A percentile compares a stretch with the other conserved stretches of the same genome.
Evolutionary conservation across 1,139 yeast species (phyloP).

Genomic region (Debaryomyces sp.): DNA sequence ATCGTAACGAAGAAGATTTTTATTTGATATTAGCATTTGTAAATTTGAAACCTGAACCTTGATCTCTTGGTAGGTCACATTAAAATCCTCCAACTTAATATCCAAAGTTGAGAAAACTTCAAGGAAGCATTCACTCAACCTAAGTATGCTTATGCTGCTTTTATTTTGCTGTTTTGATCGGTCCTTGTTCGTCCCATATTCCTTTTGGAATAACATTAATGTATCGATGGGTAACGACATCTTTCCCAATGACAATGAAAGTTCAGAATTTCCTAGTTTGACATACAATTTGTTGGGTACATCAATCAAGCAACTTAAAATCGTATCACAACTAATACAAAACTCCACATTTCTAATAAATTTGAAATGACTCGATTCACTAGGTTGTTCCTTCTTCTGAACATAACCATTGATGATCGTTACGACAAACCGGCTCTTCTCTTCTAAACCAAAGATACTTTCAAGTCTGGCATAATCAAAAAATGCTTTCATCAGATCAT

Average conservation of each 20-base stretch:
- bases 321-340: slow-evolving; percentile 26
- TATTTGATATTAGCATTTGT: slow-evolving; percentile 14
- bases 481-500: slow-evolving; percentile 20
- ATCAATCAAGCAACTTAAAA: slow-evolving; percentile 23
- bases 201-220: slow-evolving; percentile 6
- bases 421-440: slow-evolving; percentile 24
- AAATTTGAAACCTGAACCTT: slow-evolving; percentile 8
- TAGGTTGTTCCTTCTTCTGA: slow-evolving; percentile 20
- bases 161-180: not conserved
- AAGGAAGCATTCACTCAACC: not conserved
- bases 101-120: slow-evolving; percentile 17
- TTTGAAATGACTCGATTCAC: slow-evolving; percentile 16
- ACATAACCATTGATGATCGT: slow-evolving; percentile 35
- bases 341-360: slow-evolving; percentile 39
- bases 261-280: slow-evolving; percentile 21
- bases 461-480: slow-evolving; percentile 38
- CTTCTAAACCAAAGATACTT: slow-evolving; percentile 20
- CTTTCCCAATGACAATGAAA: slow-evolving; percentile 26
- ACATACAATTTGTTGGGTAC: slow-evolving; percentile 15
- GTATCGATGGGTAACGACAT: slow-evolving; percentile 30
- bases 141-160: not conserved
- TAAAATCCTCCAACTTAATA: slow-evolving; percentile 36
- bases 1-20: not conserved
- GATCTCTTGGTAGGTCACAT: slow-evolving; percentile 18
- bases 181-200: not conserved